Evolutionary conservation across 2,329 filamentous ascomycete species (phyloP), one percentile per base, ranked within the genome.

Genomic region (Trichophyton benhamiae): DNA sequence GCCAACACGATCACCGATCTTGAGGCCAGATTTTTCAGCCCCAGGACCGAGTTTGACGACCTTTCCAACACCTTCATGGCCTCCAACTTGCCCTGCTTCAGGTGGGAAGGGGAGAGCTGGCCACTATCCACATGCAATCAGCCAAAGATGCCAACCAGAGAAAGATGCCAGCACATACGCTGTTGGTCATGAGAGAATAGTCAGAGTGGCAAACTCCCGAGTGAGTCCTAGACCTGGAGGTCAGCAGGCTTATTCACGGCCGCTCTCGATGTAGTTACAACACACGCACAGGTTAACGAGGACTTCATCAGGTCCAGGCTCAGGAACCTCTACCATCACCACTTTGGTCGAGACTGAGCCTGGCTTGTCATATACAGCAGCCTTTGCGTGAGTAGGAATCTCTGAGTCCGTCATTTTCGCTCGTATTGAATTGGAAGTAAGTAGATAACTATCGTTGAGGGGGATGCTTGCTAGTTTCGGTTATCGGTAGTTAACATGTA

Each of bases 31-130:
- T 42, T 67, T 70, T 58, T 85, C 82, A 20, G 81, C 77, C 6
- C 81, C 83, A 0, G 84, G 77, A 0, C 86, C 86, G 63, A 88
- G 75, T 69, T 86, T 85, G 48, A 86, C 83, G 36, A 88, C 77
- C 59, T 79, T 80, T 48, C 83, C 83, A 1, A 88, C 82, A 17
- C 86, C 86, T 72, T 88, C 86, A 68, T 88, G 86, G 3, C 86
- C 86, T 48, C 86, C 86, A 3, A 87, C 79, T 70, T 87, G 85
- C 8, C 83, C 82, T 42, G 78, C 71, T 68, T 79, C 80, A 6
- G 83, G 86, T 41, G 81, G 82, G 64, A 75, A 76, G 1, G 83
- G 83, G 0, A 88, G 79, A 9, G 75, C 78, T 64, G 74, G 78
- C 79, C 82, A 86, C 76, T 79, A 58, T 22, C 74, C 46, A 66